These are phyloP conservation scores for Pichia sp. DNA, from an alignment of 1,139 yeast species.

Conservation along the genomic window DNA sequence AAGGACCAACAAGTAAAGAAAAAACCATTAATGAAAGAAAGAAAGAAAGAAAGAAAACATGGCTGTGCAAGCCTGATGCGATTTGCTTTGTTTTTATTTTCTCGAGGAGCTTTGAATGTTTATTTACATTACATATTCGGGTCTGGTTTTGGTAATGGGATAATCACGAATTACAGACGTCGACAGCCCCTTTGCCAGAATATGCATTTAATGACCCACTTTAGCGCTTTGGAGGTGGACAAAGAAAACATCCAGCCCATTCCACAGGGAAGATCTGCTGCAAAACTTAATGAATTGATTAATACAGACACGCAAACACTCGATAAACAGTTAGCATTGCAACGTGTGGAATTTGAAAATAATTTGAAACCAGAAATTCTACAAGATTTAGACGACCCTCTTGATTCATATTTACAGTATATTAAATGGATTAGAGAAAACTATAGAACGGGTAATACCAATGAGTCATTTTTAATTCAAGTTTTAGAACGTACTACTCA, in stretches of 20 bases:
- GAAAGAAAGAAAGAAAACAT: too few species aligned
- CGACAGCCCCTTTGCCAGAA: not conserved
- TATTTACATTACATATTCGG: too few species aligned
- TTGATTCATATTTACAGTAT: constrained; percentile 66
- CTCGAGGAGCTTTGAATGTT: too few species aligned
- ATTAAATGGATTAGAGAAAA: constrained; percentile 64
- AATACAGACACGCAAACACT: constrained; percentile 29
- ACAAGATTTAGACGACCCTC: constrained; percentile 62
- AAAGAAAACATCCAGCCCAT: constrained; percentile 79
- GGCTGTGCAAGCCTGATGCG: too few species aligned
- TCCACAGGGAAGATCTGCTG: constrained; percentile 65
- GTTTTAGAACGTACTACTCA: constrained; percentile 70
- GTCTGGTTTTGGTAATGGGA: not conserved
- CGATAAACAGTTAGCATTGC: constrained; percentile 30
- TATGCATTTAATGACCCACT: not conserved
- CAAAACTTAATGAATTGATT: constrained; percentile 47
- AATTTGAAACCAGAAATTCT: constrained; percentile 40
- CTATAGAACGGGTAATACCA: constrained; percentile 62
- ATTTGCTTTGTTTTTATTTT: too few species aligned
- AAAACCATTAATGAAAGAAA: too few species aligned
- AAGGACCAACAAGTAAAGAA: too few species aligned
- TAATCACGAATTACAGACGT: not conserved
- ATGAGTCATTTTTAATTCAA: constrained; percentile 61
- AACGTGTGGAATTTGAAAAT: constrained; percentile 33
- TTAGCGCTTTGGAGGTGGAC: constrained; percentile 47